Evolutionary conservation across 2,329 filamentous ascomycete species (phyloP), one percentile per base, ranked within the genome.

Genomic region (Xylariaceae sp.): DNA sequence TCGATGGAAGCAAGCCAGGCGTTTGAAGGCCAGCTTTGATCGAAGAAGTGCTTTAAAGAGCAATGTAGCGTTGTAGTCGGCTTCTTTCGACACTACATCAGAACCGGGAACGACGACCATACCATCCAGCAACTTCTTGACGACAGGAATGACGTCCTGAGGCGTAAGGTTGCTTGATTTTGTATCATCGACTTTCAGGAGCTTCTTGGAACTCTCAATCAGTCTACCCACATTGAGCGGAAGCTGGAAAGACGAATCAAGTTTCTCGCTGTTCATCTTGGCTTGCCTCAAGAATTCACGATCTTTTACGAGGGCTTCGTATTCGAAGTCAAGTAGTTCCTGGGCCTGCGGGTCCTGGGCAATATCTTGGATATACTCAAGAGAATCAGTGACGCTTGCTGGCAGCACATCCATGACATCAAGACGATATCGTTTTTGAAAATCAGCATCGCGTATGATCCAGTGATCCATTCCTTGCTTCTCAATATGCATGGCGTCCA

Each of bases 401-500:
- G 69, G 69, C 18, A 70, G 67, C 43, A 79, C 76, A 64, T 86
- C 85, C 85, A 95, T 92, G 41, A 95, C 83, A 72, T 99, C 92
- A 51, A 99, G 79, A 49, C 86, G 86, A 77, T 88, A 99, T 49
- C 87, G 86, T 59, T 86, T 80, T 64, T 89, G 85, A 65, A 99
- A 96, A 42, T 86, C 83, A 42, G 79, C 76, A 63, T 90, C 80
- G 1, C 89, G 90, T 71, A 89, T 85, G 61, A 85, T 87, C 69
- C 97, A 88, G 67, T 89, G 86, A 64, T 96, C 90, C 60, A 99
- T 83, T 51, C 83, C 83, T 72, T 99, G 95, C 65, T 91, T 89
- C 75, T 99, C 94, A 54, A 99, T 97, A 70, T 87, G 84, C 61
- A 88, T 88, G 67, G 89, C 95, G 71, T 99, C 95, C 7, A 97